Conservation (phyloP, 495 filamentous ascomycete species). For the Ascodesmis nigricans region DNA sequence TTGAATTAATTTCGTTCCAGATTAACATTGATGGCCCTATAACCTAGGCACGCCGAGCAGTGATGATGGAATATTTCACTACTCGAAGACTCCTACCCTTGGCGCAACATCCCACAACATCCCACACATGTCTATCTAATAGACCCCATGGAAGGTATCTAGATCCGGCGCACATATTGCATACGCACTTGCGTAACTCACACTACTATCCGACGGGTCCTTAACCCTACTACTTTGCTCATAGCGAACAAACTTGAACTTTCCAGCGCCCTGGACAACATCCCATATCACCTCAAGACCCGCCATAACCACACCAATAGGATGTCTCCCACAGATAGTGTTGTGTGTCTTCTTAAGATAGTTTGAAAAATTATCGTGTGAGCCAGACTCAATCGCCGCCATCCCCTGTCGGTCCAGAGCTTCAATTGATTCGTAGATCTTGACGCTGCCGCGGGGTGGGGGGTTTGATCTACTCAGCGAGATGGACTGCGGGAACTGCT, state of each 20-base stretch:
- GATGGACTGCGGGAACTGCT: constrained; percentile 15
- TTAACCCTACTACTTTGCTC: constrained; percentile 67
- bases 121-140: too few species aligned
- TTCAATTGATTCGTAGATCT: constrained; percentile 70
- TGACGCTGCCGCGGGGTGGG: constrained; percentile 27
- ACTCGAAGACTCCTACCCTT: too few species aligned
- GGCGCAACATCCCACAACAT: too few species aligned
- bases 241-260: constrained; percentile 73
- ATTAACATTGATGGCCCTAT: too few species aligned
- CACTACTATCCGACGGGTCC: constrained; percentile 55
- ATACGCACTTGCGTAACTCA: constrained; percentile 81
- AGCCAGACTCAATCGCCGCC: constrained; percentile 54
- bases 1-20: too few species aligned
- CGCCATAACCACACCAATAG: constrained; percentile 86
- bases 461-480: constrained; percentile 15
- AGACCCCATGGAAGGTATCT: too few species aligned
- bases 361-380: constrained; percentile 43
- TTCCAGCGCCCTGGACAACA: constrained; percentile 28
- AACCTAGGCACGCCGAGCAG: too few species aligned
- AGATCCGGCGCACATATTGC: too few species aligned
- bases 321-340: constrained; percentile 87
- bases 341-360: constrained; percentile 54
- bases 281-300: constrained; percentile 41
- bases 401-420: constrained; percentile 64
- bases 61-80: too few species aligned